Base-by-base conservation (phyloP, 139 green algal species). In the Desmodesmus armatus region DNA sequence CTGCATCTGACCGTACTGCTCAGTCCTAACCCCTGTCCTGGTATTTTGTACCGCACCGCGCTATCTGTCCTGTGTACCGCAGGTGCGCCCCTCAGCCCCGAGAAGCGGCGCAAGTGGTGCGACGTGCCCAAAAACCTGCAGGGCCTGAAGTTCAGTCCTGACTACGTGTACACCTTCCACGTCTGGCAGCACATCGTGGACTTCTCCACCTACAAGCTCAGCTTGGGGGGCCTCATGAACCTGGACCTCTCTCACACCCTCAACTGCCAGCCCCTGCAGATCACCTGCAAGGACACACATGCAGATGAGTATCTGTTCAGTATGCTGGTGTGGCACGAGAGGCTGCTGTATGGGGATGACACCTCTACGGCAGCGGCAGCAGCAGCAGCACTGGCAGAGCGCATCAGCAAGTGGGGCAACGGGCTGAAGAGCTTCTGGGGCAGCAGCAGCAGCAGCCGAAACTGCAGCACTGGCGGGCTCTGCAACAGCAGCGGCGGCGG, bases 101-200 rank as follows among this genome's bases (percentile, higher is more conserved):
- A 87, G 47, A 87, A 87, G 72, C 82, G 82, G 2, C 82, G 82
- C 53, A 87, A 83, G 72, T 87, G 82, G 82, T 87, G 82, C 65
- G 82, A 87, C 44, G 31, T 76, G 25, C 72, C 72, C 40, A 76
- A 82, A 27, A 82, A 87, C 55, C 72, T 87, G 6, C 55, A 41
- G 5, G 83, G 83, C 62, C 43, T 49, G 60, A 21, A 62, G 47
- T 88, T 88, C 47, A 62, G 1, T 6, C 29, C 83, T 27, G 74
- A 84, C 25, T 33, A 73, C 35, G 62, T 83, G 58, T 88, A 72
- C 47, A 88, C 83, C 73, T 79, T 88, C 63, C 83, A 88, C 83
- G 79, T 88, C 74, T 88, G 74, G 74, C 83, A 88, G 83, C 83
- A 88, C 74, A 44, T 88, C 15, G 84, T 88, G 37, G 83, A 88